Conservation (phyloP, 441 rosid genomes). For the Jatropha multifida region DNA sequence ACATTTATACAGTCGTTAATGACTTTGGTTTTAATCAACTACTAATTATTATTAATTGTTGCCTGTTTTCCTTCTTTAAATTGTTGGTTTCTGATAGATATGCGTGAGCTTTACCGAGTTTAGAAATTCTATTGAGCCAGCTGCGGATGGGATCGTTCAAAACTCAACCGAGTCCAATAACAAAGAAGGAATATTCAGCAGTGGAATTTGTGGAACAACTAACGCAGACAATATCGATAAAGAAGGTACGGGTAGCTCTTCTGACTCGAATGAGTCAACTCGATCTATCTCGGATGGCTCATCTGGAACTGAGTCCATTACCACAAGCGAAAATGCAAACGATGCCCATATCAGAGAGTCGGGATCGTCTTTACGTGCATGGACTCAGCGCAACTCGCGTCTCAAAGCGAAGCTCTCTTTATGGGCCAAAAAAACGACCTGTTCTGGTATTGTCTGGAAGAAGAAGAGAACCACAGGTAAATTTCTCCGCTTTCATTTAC, state of each 20-base stretch:
- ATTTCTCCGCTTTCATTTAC: no score
- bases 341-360: neutral
- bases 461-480: slow-evolving; percentile 10
- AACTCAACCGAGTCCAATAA: slow-evolving; percentile 21
- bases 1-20: no score
- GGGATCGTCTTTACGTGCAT: neutral
- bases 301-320: slow-evolving; percentile 1
- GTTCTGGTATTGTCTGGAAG: slow-evolving; percentile 11
- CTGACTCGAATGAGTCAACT: slow-evolving; percentile 24
- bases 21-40: no score
- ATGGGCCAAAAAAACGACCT: slow-evolving; percentile 29
- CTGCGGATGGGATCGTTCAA: slow-evolving; percentile 7
- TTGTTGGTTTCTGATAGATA: slow-evolving; percentile 23
- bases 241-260: neutral
- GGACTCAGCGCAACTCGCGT: slow-evolving; percentile 13
- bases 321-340: neutral
- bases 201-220: slow-evolving; percentile 9
- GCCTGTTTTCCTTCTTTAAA: neutral
- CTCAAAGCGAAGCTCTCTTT: slow-evolving; percentile 17
- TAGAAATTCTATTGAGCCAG: slow-evolving; percentile 19
- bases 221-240: slow-evolving; percentile 12
- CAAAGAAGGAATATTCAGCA: slow-evolving; percentile 24
- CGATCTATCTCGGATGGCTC: slow-evolving; percentile 15
- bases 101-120: slow-evolving; percentile 35
- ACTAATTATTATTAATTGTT: no score